These are phyloP conservation scores for Phylloporus sp. DNA, from an alignment of 768 basidiomycete species.

Conservation along the genomic window DNA sequence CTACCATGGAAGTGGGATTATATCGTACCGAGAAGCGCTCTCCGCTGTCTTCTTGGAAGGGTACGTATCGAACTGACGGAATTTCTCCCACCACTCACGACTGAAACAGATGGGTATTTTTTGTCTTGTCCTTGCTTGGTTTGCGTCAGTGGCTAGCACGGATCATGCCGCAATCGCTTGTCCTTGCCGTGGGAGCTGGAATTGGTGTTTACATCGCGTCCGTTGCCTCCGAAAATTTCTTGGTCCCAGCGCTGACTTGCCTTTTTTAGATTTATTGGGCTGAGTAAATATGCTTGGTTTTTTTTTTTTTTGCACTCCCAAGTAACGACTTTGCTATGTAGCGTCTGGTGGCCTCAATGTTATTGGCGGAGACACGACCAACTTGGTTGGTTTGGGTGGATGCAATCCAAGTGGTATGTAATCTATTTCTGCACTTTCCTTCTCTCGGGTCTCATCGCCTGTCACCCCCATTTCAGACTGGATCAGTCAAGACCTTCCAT, in stretches of 20 bases:
- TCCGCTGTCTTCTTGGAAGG: conserved; percentile 88
- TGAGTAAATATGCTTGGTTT: conserved; percentile 46
- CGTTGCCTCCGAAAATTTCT: conserved; percentile 25
- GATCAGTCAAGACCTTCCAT: conserved; percentile 40
- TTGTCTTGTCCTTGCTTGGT: conserved; percentile 73
- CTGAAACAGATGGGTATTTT: conserved; percentile 67
- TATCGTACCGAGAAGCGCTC: conserved; percentile 75
- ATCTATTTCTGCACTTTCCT: conserved; percentile 1
- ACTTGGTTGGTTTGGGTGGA: conserved; percentile 74
- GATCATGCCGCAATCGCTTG: conserved; percentile 83
- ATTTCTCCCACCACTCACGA: background rate
- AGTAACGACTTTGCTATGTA: conserved; percentile 22
- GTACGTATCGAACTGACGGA: conserved; percentile 35
- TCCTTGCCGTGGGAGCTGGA: conserved; percentile 80
- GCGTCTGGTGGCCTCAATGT: conserved; percentile 68
- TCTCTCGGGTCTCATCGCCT: conserved; percentile 6
- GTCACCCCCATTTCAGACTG: conserved; percentile 36
- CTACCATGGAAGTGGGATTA: conserved; percentile 66
- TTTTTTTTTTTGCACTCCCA: background rate
- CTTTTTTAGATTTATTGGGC: conserved; percentile 60
- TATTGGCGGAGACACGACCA: conserved; percentile 67
- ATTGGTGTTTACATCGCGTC: conserved; percentile 87
- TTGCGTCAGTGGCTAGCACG: conserved; percentile 88
- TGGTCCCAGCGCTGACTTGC: conserved; percentile 11
- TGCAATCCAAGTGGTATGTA: conserved; percentile 51